Conservation (phyloP, 2,329 filamentous ascomycete genomes). For the Alternaria incomplexa region DNA sequence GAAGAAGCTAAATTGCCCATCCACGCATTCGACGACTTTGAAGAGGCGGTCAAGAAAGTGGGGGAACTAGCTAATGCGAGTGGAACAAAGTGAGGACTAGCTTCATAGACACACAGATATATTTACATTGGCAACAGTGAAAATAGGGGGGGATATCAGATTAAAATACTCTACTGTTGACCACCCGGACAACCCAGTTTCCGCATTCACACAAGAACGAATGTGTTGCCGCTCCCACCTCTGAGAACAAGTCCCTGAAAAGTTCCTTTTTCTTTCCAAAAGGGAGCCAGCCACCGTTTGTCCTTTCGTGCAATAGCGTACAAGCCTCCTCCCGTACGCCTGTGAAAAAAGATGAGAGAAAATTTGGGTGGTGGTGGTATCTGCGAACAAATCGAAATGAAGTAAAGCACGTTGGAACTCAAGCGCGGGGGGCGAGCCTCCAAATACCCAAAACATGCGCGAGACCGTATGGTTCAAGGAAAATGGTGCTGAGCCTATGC, state of each 20-base stretch:
- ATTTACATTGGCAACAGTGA: not conserved
- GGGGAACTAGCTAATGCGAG: conserved; percentile 35
- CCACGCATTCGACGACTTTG: conserved; percentile 75
- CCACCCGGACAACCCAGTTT: conserved; percentile 9
- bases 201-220: conserved; percentile 16
- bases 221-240: conserved; percentile 13
- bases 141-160: conserved; percentile 17
- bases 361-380: conserved; percentile 19
- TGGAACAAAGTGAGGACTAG: not conserved
- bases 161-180: conserved; percentile 30
- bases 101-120: not conserved
- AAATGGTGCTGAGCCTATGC: conserved; percentile 10
- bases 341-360: conserved; percentile 8
- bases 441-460: conserved; percentile 16
- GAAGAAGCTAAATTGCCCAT: conserved; percentile 70
- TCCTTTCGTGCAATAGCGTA: conserved; percentile 8
- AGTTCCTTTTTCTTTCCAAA: not conserved
- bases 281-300: conserved; percentile 12
- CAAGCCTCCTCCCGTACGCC: conserved; percentile 16
- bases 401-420: conserved; percentile 1
- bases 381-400: conserved; percentile 16
- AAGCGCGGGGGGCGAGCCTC: not conserved
- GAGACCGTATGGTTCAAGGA: conserved; percentile 1
- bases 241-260: not conserved
- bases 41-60: conserved; percentile 62